phyloP scores from a whole-genome alignment of 1,284 basidiomycete genomes.

The Singerocomus inundabilis region DNA sequence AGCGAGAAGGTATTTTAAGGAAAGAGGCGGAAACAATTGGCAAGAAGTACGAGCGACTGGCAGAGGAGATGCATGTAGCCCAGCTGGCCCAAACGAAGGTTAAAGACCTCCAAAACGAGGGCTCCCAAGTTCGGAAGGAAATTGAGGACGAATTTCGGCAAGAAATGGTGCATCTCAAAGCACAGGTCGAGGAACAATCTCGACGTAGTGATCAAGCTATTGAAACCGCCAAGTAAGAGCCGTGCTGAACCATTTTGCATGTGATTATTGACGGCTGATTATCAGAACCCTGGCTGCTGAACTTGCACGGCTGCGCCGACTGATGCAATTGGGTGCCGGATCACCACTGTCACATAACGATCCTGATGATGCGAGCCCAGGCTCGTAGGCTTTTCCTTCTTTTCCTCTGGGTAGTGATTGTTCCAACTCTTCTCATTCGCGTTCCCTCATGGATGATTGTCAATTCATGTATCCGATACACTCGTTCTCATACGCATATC shows the following conservation, averaged over 20 bases:
- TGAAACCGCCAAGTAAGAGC: constrained; percentile 59
- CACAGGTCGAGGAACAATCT: constrained; percentile 52
- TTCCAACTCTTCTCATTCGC: constrained; percentile 9
- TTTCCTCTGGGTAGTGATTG: neutral
- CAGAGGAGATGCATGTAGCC: constrained; percentile 56
- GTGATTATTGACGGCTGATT: constrained; percentile 1
- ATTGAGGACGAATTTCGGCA: constrained; percentile 51
- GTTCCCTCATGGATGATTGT: constrained; percentile 23
- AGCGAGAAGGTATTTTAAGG: constrained; percentile 63
- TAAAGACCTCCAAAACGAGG: constrained; percentile 41
- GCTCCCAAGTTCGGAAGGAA: constrained; percentile 43
- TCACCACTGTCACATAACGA: constrained; percentile 20
- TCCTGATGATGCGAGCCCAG: constrained; percentile 8
- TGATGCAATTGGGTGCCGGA: constrained; percentile 54
- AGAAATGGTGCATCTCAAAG: constrained; percentile 44
- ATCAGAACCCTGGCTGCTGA: constrained; percentile 56
- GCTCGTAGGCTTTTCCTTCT: constrained; percentile 13
- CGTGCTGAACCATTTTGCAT: neutral
- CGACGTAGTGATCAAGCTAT: constrained; percentile 54
- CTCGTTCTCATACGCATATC: constrained; percentile 23
- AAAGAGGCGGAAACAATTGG: constrained; percentile 62
- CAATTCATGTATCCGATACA: constrained; percentile 36
- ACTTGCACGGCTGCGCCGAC: constrained; percentile 60
- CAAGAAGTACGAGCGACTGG: constrained; percentile 60
- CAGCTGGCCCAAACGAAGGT: constrained; percentile 40